Conservation (phyloP, 2,329 filamentous ascomycete genomes). For the Colletotrichum melonis region DNA sequence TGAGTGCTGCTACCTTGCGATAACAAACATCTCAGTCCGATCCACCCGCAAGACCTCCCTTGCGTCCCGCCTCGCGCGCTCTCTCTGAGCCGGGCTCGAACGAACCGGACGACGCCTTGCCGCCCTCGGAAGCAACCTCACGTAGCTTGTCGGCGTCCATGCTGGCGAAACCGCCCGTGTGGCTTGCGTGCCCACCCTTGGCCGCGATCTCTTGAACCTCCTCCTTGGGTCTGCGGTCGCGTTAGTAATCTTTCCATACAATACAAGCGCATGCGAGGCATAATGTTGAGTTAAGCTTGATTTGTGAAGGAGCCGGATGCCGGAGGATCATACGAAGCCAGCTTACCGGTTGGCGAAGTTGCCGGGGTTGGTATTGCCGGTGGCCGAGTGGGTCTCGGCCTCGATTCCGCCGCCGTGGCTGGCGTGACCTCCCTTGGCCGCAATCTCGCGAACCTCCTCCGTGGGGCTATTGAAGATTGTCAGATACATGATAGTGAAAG, state of each 20-base stretch:
- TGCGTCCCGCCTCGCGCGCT: constrained; percentile 64
- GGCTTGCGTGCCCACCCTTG: constrained; percentile 54
- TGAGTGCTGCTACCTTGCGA: no score
- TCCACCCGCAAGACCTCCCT: constrained; percentile 53
- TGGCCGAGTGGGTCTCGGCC: not conserved
- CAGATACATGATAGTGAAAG: not conserved
- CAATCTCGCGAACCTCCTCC: not conserved
- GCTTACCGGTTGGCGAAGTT: constrained; percentile 39
- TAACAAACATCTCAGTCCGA: not conserved
- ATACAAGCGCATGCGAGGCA: not conserved
- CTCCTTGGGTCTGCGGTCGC: constrained; percentile 49
- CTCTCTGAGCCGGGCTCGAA: constrained; percentile 65
- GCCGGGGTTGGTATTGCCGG: constrained; percentile 27
- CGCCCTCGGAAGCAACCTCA: constrained; percentile 67
- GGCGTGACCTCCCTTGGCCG: constrained; percentile 49
- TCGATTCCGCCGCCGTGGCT: constrained; percentile 40
- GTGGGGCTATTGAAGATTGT: not conserved
- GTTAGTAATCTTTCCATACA: not conserved
- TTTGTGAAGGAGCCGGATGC: not conserved
- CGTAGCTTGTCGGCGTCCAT: constrained; percentile 59
- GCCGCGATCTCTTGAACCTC: constrained; percentile 56
- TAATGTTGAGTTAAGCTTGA: not conserved
- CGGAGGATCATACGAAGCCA: not conserved
- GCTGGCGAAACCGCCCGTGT: constrained; percentile 50
- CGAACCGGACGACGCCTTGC: constrained; percentile 62